A percentile compares a stretch with the other conserved stretches of the same genome.
Evolutionary conservation across 495 filamentous ascomycete genomes (phyloP).

Genomic region (Lophiostoma macrostomum): DNA sequence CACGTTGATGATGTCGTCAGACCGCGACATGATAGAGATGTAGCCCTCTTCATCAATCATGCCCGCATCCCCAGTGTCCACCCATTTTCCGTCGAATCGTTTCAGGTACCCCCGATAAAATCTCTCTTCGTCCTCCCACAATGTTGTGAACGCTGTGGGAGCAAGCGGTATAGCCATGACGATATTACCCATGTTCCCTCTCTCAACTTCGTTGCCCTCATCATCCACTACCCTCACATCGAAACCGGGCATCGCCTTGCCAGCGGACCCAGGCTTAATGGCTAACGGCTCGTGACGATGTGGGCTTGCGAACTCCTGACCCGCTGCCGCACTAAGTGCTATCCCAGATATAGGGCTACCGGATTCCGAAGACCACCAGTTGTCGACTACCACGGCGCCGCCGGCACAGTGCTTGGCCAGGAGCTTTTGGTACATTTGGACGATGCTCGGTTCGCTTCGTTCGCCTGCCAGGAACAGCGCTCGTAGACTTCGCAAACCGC

Average conservation of each 20-base stretch:
- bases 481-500: constrained; percentile 63
- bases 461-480: constrained; percentile 87
- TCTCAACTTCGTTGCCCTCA: constrained; percentile 62
- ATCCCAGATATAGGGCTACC: constrained; percentile 86
- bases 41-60: constrained; percentile 80
- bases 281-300: constrained; percentile 42
- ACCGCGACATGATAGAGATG: constrained; percentile 79
- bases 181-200: constrained; percentile 84
- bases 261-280: constrained; percentile 81
- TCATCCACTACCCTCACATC: constrained; percentile 82
- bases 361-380: constrained; percentile 95
- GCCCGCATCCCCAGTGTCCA: constrained; percentile 89
- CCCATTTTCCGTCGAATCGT: constrained; percentile 73
- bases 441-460: constrained; percentile 81
- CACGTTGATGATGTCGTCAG: constrained; percentile 93
- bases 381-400: constrained; percentile 74
- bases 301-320: constrained; percentile 41
- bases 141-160: constrained; percentile 77
- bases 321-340: constrained; percentile 58
- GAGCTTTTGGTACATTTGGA: constrained; percentile 72
- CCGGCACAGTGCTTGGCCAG: constrained; percentile 60
- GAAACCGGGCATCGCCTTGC: constrained; percentile 87
- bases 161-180: constrained; percentile 78
- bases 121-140: constrained; percentile 79
- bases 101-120: constrained; percentile 81